Evolutionary conservation across 306 rosid genomes (phyloP), one percentile per base, ranked within the genome.

Genomic region (Nissolia schottii): DNA sequence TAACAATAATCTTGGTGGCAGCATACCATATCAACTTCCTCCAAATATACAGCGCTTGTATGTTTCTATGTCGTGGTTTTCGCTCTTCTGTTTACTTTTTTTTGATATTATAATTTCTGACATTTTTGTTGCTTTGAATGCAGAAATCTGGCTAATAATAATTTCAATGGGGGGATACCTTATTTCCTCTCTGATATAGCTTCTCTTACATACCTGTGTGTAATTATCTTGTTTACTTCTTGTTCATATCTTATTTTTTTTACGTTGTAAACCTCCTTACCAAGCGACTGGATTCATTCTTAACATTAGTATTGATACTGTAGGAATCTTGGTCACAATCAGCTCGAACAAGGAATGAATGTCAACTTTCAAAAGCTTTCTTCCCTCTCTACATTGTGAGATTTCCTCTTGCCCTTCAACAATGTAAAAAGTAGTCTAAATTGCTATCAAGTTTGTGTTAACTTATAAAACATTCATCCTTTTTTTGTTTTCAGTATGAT

Each of bases 271-370:
- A 56, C 31, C 62, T 49, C 46, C 73, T 6, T 55, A 18, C 62
- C 49, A 41, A 35, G 64, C 45, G 78, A 76, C 61, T 73, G 54
- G 59, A 54, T 8, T 64, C 18, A 28, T 64, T 65, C 79, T 48
- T 67, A 49, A 25, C 13, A 34, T 76, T 71, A 32, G 49, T 68
- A 56, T 81, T 72, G 49, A 82, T 25, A 73, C 64, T 84, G 85
- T 77, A 94, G 99, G 74, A 89, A 89, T 67, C 38, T 94, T 66
- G 86, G 91, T 73, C 97, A 86, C 83, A 94, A 94, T 73, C 99
- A 94, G 79, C 75, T 94, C 58, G 93, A 81, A 78, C 81, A 82
- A 67, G 87, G 73, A 73, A 66, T 94, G 73, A 14, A 0, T 75
- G 83, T 87, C 46, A n/a, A 77, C 37, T 94, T 85, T 59, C 76